Conservation (phyloP, 192 early-diverging fungal species). For the Backusella sp. region DNA sequence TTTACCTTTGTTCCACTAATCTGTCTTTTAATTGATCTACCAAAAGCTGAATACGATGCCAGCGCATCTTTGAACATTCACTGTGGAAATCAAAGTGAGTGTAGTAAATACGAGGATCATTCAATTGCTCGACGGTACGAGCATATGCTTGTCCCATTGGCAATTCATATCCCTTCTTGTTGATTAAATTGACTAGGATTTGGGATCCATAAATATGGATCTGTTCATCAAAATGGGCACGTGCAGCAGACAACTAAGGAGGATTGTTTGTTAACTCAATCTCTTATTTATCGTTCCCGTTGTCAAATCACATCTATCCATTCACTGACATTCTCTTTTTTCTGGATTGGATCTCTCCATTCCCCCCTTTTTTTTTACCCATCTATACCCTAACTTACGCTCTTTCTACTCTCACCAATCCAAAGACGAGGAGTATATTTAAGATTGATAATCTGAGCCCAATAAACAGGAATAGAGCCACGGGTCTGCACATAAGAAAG, state of each 20-base stretch:
- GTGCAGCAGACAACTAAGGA: conserved; percentile 61
- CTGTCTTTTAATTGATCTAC: conserved; percentile 75
- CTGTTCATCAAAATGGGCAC: conserved; percentile 72
- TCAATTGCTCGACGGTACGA: conserved; percentile 56
- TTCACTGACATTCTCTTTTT: not conserved
- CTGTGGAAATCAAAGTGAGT: conserved; percentile 97
- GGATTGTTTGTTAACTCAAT: not conserved
- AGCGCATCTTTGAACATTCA: conserved; percentile 95
- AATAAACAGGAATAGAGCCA: conserved; percentile 94
- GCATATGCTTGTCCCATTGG: conserved; percentile 82
- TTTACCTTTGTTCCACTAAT: conserved; percentile 53
- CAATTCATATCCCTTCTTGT: conserved; percentile 91
- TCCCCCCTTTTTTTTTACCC: not conserved
- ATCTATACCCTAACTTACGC: conserved; percentile 49
- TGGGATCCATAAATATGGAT: conserved; percentile 75
- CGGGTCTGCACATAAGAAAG: conserved; percentile 90
- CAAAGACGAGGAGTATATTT: conserved; percentile 88
- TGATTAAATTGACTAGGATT: conserved; percentile 90
- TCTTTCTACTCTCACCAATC: conserved; percentile 64
- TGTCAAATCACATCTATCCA: not conserved
- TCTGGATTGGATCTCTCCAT: not conserved
- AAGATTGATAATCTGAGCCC: conserved; percentile 91
- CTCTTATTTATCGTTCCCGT: too few relatives aligned
- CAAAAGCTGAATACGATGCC: conserved; percentile 84
- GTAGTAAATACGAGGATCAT: conserved; percentile 65